Evolutionary conservation across 352 stramenopile species (phyloP).

Genomic region (Phytopythium montanum): DNA sequence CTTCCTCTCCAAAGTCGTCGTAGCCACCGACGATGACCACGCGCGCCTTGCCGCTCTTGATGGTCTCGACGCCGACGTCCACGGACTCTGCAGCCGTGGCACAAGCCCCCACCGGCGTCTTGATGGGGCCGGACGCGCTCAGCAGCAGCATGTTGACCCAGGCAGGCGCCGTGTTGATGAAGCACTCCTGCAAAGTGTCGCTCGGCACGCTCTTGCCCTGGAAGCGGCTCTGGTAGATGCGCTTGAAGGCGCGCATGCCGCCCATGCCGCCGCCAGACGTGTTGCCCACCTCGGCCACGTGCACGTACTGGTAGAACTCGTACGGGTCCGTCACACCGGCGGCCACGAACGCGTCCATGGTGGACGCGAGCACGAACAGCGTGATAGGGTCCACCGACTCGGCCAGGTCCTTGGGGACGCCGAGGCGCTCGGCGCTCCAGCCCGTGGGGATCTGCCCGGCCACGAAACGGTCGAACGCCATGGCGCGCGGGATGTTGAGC

Average conservation of each 20-base stretch:
- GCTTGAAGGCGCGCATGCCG: constrained; percentile 71
- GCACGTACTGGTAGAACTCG: constrained; percentile 91
- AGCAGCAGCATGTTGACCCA: constrained; percentile 91
- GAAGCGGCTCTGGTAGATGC: constrained; percentile 71
- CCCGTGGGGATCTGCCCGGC: constrained; percentile 87
- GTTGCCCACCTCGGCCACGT: constrained; percentile 87
- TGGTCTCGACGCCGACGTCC: constrained; percentile 86
- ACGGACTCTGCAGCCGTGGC: constrained; percentile 85
- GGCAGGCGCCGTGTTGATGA: constrained; percentile 87
- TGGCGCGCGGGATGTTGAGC: constrained; percentile 74
- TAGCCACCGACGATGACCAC: constrained; percentile 84
- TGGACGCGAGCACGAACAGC: constrained; percentile 70
- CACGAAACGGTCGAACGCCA: constrained; percentile 84
- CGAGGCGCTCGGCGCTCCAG: constrained; percentile 80
- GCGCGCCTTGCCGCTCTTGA: constrained; percentile 84
- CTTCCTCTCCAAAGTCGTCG: constrained; percentile 87
- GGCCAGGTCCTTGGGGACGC: constrained; percentile 75
- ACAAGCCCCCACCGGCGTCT: constrained; percentile 85
- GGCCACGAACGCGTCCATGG: constrained; percentile 77
- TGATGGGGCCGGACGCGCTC: constrained; percentile 85
- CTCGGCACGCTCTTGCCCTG: constrained; percentile 70
- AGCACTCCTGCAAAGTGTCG: constrained; percentile 80
- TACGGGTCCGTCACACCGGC: constrained; percentile 86
- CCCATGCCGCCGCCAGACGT: constrained; percentile 81
- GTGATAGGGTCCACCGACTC: constrained; percentile 78